Conservation (phyloP, 106 monocot genomes). For the Platanthera guangdongensis region DNA sequence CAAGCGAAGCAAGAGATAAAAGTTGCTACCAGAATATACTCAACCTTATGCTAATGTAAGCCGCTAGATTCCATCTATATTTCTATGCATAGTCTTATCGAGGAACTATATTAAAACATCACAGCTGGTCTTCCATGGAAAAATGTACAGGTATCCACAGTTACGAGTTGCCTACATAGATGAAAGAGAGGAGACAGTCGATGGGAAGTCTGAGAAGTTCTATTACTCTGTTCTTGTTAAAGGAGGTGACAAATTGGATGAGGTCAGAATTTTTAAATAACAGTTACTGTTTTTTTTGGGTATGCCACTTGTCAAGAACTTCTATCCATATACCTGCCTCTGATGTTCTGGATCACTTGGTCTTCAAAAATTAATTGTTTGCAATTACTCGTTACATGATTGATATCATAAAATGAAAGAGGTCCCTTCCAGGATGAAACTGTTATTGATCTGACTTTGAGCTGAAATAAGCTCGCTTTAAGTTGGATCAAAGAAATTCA, state of each 20-base stretch:
- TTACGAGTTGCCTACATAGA: slow-evolving; percentile 92
- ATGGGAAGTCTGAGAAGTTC: slow-evolving; percentile 44
- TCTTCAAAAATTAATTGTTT: no score
- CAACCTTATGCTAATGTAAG: slow-evolving; percentile 65
- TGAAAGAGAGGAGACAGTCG: slow-evolving; percentile 68
- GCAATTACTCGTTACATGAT: no score
- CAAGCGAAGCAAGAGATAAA: slow-evolving; percentile 35
- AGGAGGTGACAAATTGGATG: slow-evolving; percentile 85
- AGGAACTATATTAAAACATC: neutral
- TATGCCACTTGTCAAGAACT: no score
- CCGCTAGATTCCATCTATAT: neutral
- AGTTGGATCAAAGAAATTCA: no score
- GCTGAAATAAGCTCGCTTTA: no score
- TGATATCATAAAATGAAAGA: no score
- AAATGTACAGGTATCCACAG: slow-evolving; percentile 50
- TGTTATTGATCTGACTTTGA: no score
- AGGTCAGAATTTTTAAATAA: slow-evolving; percentile 33
- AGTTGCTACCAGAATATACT: slow-evolving; percentile 83
- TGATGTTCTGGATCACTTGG: no score
- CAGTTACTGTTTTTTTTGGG: neutral
- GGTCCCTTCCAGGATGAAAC: no score
- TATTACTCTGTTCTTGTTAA: slow-evolving; percentile 99
- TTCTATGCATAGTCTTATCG: neutral
- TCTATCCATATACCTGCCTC: no score
- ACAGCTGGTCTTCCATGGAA: neutral